Conservation (phyloP, 306 rosid species). For the Corylus avellana region DNA sequence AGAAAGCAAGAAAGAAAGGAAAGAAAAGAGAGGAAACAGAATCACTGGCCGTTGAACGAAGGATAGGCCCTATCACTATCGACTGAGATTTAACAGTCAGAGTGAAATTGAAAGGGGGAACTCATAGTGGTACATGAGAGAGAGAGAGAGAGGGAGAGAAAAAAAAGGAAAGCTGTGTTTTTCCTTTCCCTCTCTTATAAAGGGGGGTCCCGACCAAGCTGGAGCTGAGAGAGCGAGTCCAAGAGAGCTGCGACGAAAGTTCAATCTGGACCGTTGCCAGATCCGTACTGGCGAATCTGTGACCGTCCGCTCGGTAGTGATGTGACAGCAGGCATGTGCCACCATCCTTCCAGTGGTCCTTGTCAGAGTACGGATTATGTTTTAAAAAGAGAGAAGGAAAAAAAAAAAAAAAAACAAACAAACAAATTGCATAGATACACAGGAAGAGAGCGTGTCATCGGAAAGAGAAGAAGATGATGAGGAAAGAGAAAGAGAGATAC, state of each 20-base stretch:
- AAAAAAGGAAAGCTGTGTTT: constrained; percentile 29
- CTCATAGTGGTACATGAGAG: constrained; percentile 34
- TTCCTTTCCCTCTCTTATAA: constrained; percentile 49
- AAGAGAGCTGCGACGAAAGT: constrained; percentile 36
- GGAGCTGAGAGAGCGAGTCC: constrained; percentile 50
- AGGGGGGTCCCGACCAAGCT: constrained; percentile 69
- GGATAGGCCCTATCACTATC: constrained; percentile 63
- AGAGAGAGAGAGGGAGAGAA: constrained; percentile 22
- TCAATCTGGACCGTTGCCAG: constrained; percentile 35
- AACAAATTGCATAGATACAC: background rate
- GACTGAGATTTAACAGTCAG: constrained; percentile 45
- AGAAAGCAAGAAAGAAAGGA: background rate
- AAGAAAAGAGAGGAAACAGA: constrained; percentile 16
- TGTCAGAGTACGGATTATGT: constrained; percentile 79
- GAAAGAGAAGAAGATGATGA: constrained; percentile 3
- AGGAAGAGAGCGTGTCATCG: background rate
- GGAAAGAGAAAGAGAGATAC: background rate
- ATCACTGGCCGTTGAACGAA: constrained; percentile 36
- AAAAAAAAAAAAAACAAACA: background rate
- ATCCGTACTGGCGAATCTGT: constrained; percentile 47
- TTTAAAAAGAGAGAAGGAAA: constrained; percentile 10
- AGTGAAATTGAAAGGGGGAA: constrained; percentile 19
- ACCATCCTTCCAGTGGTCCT: constrained; percentile 84
- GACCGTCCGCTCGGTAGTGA: constrained; percentile 42
- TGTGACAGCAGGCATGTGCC: constrained; percentile 93